Conservation (phyloP, 2,329 filamentous ascomycete genomes). For the Aspergillus carbonarius region DNA sequence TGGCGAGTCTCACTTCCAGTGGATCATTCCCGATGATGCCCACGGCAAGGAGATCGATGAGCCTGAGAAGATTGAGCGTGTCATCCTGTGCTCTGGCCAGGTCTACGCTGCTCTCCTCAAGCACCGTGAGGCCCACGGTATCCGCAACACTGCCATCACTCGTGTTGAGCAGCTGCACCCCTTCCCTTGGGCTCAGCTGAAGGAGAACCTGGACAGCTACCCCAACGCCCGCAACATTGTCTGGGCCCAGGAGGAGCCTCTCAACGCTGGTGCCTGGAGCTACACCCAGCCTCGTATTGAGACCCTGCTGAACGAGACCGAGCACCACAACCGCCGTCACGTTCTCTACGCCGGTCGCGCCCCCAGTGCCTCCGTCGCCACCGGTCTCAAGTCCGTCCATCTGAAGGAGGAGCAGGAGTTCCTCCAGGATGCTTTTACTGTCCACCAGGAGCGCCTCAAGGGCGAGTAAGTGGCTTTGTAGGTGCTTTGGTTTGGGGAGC, state of each 20-base stretch:
- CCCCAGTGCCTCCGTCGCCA: conserved; percentile 90
- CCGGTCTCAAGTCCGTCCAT: conserved; percentile 84
- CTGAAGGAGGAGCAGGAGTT: conserved; percentile 90
- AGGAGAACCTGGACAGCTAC: conserved; percentile 95
- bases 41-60: conserved; percentile 75
- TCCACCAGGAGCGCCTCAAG: conserved; percentile 66
- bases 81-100: conserved; percentile 92
- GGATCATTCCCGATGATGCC: conserved; percentile 89
- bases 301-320: conserved; percentile 88
- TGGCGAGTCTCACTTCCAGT: conserved; percentile 88
- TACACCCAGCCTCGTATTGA: conserved; percentile 97
- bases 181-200: conserved; percentile 96
- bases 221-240: conserved; percentile 97
- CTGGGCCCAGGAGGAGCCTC: conserved; percentile 95
- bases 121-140: conserved; percentile 80
- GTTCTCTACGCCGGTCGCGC: conserved; percentile 96
- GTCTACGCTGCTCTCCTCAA: conserved; percentile 89
- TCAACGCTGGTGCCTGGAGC: conserved; percentile 95
- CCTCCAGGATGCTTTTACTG: conserved; percentile 62
- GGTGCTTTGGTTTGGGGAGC: conserved; percentile 22
- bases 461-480: conserved; percentile 52
- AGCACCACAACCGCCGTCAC: conserved; percentile 88
- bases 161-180: conserved; percentile 97
- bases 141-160: conserved; percentile 90
- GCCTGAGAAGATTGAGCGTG: conserved; percentile 85